Percentiles rank a stretch among this genome's conserved stretches.
Evolutionary conservation across 2,329 filamentous ascomycete species (phyloP).

Genomic region (Pseudopyrenochaeta lycopersici): DNA sequence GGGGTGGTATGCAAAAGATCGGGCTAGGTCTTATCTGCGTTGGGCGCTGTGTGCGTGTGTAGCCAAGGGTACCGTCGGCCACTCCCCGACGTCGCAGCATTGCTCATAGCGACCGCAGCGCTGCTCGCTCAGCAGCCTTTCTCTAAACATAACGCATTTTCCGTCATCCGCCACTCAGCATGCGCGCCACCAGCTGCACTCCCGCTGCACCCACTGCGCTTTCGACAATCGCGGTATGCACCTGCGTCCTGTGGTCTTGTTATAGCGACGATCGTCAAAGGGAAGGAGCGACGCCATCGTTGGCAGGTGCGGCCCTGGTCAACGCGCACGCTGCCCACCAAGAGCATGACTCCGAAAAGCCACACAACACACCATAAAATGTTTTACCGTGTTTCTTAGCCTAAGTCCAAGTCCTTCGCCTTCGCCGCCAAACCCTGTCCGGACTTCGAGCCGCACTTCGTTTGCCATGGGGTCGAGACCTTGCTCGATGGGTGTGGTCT

Average conservation of each 20-base stretch:
- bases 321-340: neutral
- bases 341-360: neutral
- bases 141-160: slow-evolving; percentile 7
- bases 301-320: slow-evolving; percentile 3
- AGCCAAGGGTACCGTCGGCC: slow-evolving; percentile 6
- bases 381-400: slow-evolving; percentile 2
- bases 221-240: neutral
- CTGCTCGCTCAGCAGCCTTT: slow-evolving; percentile 20
- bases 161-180: neutral
- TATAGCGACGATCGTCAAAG: slow-evolving; percentile 3
- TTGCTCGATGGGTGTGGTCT: neutral
- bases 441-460: neutral
- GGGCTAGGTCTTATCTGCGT: slow-evolving; percentile 8
- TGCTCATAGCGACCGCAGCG: slow-evolving; percentile 11
- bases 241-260: neutral
- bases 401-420: neutral
- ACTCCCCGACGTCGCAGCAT: slow-evolving; percentile 11
- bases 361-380: neutral
- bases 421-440: neutral
- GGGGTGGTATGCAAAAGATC: slow-evolving; percentile 10
- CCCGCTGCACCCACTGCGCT: slow-evolving; percentile 9
- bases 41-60: slow-evolving; percentile 4
- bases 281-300: slow-evolving; percentile 1
- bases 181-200: slow-evolving; percentile 9
- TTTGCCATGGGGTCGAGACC: slow-evolving; percentile 4